Conservation (phyloP, 2,329 filamentous ascomycete species). For the Clarireedia hainanense region DNA sequence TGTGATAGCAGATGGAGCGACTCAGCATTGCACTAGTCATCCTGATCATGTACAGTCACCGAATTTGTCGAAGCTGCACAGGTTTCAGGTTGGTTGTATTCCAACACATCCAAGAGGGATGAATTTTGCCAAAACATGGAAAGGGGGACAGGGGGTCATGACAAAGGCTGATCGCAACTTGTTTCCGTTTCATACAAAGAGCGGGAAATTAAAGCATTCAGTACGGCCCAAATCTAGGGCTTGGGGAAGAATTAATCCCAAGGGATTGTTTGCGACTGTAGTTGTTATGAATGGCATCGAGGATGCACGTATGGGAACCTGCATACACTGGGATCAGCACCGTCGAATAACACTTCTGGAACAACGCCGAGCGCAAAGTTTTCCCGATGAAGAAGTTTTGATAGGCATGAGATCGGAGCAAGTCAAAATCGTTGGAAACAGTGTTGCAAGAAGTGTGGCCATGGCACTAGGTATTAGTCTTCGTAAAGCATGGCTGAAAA, state of each 20-base stretch:
- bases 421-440: conserved; percentile 66
- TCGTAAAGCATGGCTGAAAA: conserved; percentile 45
- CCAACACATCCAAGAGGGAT: conserved; percentile 50
- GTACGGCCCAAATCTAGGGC: conserved; percentile 22
- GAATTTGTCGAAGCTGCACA: conserved; percentile 27
- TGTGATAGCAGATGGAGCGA: conserved; percentile 50
- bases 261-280: conserved; percentile 53
- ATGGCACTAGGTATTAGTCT: conserved; percentile 58
- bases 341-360: conserved; percentile 60
- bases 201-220: conserved; percentile 17
- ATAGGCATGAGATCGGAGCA: conserved; percentile 49
- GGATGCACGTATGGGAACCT: conserved; percentile 47
- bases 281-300: conserved; percentile 43
- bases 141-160: conserved; percentile 31
- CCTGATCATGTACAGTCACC: conserved; percentile 56
- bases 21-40: conserved; percentile 52
- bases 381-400: conserved; percentile 62
- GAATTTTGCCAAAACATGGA: conserved; percentile 42
- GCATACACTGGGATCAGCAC: conserved; percentile 59
- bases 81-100: conserved; percentile 44
- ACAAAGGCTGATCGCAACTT: conserved; percentile 32
- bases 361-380: conserved; percentile 59
- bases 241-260: conserved; percentile 46
- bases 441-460: conserved; percentile 61
- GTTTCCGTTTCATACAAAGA: conserved; percentile 31